Evolutionary conservation across 2,329 filamentous ascomycete genomes (phyloP).

Genomic region (Penicillium sp.): DNA sequence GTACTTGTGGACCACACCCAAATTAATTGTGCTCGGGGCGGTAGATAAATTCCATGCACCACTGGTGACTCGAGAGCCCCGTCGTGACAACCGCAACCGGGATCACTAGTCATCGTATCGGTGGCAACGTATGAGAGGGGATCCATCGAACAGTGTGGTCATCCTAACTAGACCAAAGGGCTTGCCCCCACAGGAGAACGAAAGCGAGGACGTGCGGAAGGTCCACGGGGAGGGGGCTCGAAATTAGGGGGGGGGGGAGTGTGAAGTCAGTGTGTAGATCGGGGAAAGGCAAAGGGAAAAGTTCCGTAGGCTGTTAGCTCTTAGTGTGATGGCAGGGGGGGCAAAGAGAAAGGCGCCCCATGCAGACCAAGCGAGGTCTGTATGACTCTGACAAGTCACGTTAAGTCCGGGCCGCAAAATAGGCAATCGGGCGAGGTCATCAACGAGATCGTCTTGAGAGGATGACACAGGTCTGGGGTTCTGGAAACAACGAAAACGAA

Average conservation of each 20-base stretch:
- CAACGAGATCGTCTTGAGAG: conserved; percentile 3
- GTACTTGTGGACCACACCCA: conserved; percentile 16
- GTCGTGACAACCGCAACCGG: conserved; percentile 14
- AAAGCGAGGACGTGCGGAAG: conserved; percentile 8
- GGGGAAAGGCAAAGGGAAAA: conserved; percentile 13
- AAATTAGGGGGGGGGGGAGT: not conserved
- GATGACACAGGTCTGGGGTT: conserved; percentile 21
- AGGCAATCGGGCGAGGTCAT: not conserved
- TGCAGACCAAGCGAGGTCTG: conserved; percentile 5
- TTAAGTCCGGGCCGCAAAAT: not conserved
- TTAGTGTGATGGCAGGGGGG: not conserved
- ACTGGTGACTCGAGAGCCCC: conserved; percentile 8
- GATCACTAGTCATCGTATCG: conserved; percentile 6
- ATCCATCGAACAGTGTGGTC: conserved; percentile 10
- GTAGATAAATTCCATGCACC: conserved; percentile 3
- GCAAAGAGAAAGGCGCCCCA: not conserved
- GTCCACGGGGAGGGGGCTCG: conserved; percentile 7
- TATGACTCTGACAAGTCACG: conserved; percentile 18
- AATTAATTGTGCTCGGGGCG: conserved; percentile 8
- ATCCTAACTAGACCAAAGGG: not conserved
- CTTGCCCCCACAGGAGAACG: not conserved
- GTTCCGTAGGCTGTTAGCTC: not conserved
- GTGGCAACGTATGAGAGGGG: conserved; percentile 14
- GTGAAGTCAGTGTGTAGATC: conserved; percentile 19
- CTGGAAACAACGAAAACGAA: conserved; percentile 22